Evolutionary conservation across 257 asterid genomes (phyloP), one percentile per base, ranked within the genome.

Genomic region (Scutellaria barbata): DNA sequence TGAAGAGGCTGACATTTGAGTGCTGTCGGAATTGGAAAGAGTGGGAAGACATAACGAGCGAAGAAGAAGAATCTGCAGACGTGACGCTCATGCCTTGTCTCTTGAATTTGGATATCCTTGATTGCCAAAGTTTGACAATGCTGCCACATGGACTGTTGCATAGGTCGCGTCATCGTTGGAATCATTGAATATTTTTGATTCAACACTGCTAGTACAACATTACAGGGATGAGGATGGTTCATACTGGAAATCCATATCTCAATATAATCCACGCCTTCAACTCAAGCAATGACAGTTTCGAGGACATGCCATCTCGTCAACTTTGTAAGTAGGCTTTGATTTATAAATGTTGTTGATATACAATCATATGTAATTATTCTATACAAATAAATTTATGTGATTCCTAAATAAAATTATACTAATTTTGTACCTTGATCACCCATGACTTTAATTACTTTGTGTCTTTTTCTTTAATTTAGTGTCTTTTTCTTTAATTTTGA

Each of bases 11-110:
- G 65, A 8, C 0, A 1, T 61, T 76, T 13, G 2, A 6, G 1
- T 5, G 5, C 10, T 80, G 84, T 61, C 2, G 8, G 1, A 50
- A 37, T 8, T 80, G 81, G 83, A 70, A 71, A 47, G 72, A 70
- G 46, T 80, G 84, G 79, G 69, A 70, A 59, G 84, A 80, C 33
- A 8, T 69, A 7, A 66, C 68, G 3, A 41, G 40, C 7, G 66
- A 45, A 33, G 62, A 48, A 33, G 62, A 48, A 63, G 78, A 55
- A 13, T 4, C 33, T 7, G 13, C 18, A 10, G 42, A 9, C 46
- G 5, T 39, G 5, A 16, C 52, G 6, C n/a, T 59, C 54, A 57
- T 77, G 73, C 75, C 82, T 13, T 56, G 58, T 53, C 73, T 74
- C 1, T 47, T 57, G 52, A 18, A 48, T 12, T 45, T 76, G 45